These are phyloP conservation scores for Volvox africanus DNA, from an alignment of 139 green algal species.

Conservation along the genomic window DNA sequence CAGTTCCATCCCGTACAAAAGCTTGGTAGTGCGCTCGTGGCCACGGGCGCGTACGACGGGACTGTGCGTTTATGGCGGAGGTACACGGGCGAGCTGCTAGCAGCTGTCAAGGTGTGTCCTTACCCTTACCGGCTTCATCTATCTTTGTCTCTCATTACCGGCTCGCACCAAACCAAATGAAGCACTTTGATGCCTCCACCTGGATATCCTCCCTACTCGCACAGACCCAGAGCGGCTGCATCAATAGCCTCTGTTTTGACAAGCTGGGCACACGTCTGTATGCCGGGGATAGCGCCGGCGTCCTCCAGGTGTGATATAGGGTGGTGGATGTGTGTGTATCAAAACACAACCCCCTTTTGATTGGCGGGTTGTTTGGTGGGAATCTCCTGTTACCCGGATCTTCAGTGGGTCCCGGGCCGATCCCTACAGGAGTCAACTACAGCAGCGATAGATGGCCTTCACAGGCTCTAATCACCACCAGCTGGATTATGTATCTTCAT, in stretches of 20 bases:
- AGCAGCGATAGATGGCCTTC: too few species aligned
- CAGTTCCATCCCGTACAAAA: slow-evolving; percentile 61
- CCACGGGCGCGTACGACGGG: slow-evolving; percentile 39
- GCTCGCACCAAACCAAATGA: neutral
- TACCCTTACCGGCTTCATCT: too few species aligned
- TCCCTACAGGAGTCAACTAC: too few species aligned
- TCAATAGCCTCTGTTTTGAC: slow-evolving; percentile 64
- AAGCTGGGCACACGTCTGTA: slow-evolving; percentile 58
- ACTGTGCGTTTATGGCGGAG: slow-evolving; percentile 50
- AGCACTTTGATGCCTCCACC: neutral
- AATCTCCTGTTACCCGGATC: too few species aligned
- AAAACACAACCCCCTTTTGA: too few species aligned
- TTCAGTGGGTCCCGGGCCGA: too few species aligned
- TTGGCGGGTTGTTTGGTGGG: too few species aligned
- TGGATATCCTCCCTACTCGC: neutral
- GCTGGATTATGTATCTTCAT: too few species aligned
- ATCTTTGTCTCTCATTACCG: neutral
- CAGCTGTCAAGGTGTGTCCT: slow-evolving; percentile 40
- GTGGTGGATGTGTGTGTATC: neutral
- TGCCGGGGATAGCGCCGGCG: slow-evolving; percentile 46
- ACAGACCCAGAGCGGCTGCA: slow-evolving; percentile 36
- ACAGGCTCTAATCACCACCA: too few species aligned
- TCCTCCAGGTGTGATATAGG: slow-evolving; percentile 30
- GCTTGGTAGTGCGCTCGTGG: slow-evolving; percentile 38
- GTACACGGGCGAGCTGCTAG: slow-evolving; percentile 44